A percentile compares a stretch with the other conserved stretches of the same genome.
Evolutionary conservation across 2,329 filamentous ascomycete genomes (phyloP).

Genomic region (Botrytis aclada): DNA sequence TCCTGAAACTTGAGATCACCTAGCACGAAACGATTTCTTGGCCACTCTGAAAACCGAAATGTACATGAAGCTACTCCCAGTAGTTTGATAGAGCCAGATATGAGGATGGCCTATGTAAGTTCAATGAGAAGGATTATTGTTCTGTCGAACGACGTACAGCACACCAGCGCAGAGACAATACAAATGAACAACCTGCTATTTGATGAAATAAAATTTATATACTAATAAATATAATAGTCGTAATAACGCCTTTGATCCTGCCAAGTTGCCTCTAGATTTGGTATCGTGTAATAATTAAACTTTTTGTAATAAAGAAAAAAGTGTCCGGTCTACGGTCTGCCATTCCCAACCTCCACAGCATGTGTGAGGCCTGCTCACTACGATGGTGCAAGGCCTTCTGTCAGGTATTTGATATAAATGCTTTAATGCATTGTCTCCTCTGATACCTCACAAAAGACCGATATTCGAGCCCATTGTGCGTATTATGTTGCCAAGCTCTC

Average conservation of each 20-base stretch:
- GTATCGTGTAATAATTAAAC: background rate
- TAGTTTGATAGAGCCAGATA: background rate
- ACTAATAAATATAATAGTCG: background rate
- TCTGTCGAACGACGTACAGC: background rate
- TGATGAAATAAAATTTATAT: background rate
- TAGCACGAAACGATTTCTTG: background rate
- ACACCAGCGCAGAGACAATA: background rate
- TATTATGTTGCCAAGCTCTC: slow-evolving; percentile 36
- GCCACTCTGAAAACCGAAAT: background rate
- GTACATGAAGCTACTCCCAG: background rate
- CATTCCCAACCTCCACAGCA: background rate
- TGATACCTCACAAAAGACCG: slow-evolving; percentile 3
- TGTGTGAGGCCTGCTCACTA: slow-evolving; percentile 2
- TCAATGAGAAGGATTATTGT: background rate
- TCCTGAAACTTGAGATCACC: background rate
- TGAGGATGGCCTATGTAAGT: background rate
- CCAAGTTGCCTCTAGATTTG: background rate
- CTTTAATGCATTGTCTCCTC: background rate
- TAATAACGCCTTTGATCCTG: background rate
- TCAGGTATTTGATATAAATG: background rate
- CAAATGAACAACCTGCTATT: background rate
- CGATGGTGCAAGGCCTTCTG: background rate
- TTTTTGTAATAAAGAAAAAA: background rate
- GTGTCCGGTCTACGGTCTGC: background rate
- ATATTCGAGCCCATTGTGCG: slow-evolving; percentile 28